phyloP scores from a whole-genome alignment of 2,329 filamentous ascomycete species.

The Pseudocercospora fijiensis region DNA sequence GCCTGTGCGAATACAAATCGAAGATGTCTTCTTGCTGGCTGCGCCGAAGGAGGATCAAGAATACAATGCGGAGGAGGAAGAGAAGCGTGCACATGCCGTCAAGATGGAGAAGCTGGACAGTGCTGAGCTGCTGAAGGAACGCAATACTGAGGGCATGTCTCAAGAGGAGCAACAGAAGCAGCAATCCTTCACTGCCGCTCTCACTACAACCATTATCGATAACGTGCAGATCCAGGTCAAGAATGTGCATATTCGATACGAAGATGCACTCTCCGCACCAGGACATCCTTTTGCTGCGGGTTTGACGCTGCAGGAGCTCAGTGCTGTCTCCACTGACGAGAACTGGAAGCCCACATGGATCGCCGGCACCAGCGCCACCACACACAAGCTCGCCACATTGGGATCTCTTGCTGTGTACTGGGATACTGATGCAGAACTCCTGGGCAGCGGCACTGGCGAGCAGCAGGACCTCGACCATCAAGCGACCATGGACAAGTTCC shows the following conservation, averaged over 20 bases:
- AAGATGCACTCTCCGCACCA: conserved; percentile 92
- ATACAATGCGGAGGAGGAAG: conserved; percentile 91
- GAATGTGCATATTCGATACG: conserved; percentile 97
- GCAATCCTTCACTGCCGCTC: conserved; percentile 93
- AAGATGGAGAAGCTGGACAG: conserved; percentile 99
- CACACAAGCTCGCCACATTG: conserved; percentile 90
- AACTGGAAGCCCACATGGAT: conserved; percentile 97
- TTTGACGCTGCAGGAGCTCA: conserved; percentile 91
- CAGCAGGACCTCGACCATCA: conserved; percentile 66
- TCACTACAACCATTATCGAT: conserved; percentile 95
- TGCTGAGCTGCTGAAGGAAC: conserved; percentile 89
- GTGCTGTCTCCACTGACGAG: conserved; percentile 90
- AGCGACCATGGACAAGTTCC: conserved; percentile 75
- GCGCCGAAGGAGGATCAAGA: conserved; percentile 93
- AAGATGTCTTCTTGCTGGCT: conserved; percentile 93
- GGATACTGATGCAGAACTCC: conserved; percentile 87
- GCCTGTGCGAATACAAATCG: conserved; percentile 90
- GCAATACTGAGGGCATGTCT: conserved; percentile 87
- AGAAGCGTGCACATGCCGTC: conserved; percentile 77
- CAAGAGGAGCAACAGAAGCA: conserved; percentile 95
- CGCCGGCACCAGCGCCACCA: conserved; percentile 76
- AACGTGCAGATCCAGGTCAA: conserved; percentile 97
- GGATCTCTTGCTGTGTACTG: conserved; percentile 92
- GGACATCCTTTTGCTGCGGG: conserved; percentile 94
- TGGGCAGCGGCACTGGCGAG: conserved; percentile 77